Conservation (phyloP, 768 basidiomycete genomes). For the Leccinum obscurum region DNA sequence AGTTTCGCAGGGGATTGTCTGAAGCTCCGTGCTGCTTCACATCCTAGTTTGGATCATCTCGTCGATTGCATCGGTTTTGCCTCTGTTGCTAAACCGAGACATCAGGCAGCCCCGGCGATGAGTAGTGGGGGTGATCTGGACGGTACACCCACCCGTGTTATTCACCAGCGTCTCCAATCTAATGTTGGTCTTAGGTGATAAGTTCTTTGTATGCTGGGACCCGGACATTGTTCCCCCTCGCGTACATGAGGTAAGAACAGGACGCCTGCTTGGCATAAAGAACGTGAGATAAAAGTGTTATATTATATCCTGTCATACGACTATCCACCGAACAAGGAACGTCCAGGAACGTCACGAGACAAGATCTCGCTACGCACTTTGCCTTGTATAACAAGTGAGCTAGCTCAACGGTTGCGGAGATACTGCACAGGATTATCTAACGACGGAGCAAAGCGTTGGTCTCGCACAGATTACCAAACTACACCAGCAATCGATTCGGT, state of each 20-base stretch:
- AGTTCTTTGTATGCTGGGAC: constrained; percentile 73
- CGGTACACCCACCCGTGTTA: constrained; percentile 31
- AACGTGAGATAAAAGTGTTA: background rate
- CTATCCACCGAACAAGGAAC: constrained; percentile 64
- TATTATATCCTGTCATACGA: constrained; percentile 52
- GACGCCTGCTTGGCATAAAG: too few species aligned
- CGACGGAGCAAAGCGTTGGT: constrained; percentile 42
- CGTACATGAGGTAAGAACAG: constrained; percentile 48
- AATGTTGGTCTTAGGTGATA: constrained; percentile 47
- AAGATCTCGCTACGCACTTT: constrained; percentile 62
- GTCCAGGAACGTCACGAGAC: constrained; percentile 47
- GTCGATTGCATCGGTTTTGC: constrained; percentile 71
- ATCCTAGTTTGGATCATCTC: constrained; percentile 51
- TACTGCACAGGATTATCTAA: background rate
- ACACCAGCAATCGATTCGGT: constrained; percentile 60
- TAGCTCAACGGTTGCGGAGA: background rate
- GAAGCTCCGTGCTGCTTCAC: constrained; percentile 59
- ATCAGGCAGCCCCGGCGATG: constrained; percentile 66
- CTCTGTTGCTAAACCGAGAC: constrained; percentile 53
- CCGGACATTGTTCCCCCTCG: constrained; percentile 55
- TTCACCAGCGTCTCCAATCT: background rate
- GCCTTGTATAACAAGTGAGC: constrained; percentile 62
- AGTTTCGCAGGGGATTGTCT: constrained; percentile 53
- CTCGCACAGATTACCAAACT: constrained; percentile 57
- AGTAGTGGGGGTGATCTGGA: constrained; percentile 69